Base-by-base conservation (phyloP, 2,329 filamentous ascomycete genomes). In the Penicillium sp. region DNA sequence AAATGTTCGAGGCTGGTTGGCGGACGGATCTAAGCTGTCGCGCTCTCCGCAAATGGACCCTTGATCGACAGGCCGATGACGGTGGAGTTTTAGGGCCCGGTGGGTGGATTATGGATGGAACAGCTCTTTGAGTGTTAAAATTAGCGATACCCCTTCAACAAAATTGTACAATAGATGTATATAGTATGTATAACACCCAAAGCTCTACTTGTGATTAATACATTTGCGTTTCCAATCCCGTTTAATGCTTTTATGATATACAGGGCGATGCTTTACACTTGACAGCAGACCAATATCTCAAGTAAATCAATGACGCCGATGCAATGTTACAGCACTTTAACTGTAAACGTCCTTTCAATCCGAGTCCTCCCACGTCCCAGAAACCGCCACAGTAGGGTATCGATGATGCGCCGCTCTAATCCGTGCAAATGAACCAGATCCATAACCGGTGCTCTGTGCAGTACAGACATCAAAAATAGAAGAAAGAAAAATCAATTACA, bases 1-100 rank as follows among this genome's bases (percentile, higher is more conserved):
- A 98, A 76, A 97, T 99, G 93, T 97, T 85, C 69, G 83, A 90
- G 73, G 85, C 84, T 1, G 93, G 93, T 0, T 93, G 85, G 81
- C 76, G 80, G 57, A 88, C 86, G 9, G 82, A 84, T 21, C 68
- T 93, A 55, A 80, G 78, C 25, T 82, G 88, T 55, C 72, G 82
- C 47, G 82, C 88, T 2, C 70, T 89, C 46, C 81, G 83, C 47
- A 90, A 87, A 71, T 96, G 92, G 92, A 80, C 86, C 2, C 82
- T 96, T 72, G 91, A 93, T 71, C 77, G 84, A 1, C 65, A 67
- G 27, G 79, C 78, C 21, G 80, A 81, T 7, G 84, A 86, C 63
- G 87, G 87, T 1, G 90, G 90, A 1, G 86, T 95, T 39, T 65
- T 92, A 50, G 89, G 87, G 6, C 79, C 81, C 16, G 67, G 64